Evolutionary conservation across 805 yeast genomes (phyloP).

Genomic region (Wickerhamia fluorescens): DNA sequence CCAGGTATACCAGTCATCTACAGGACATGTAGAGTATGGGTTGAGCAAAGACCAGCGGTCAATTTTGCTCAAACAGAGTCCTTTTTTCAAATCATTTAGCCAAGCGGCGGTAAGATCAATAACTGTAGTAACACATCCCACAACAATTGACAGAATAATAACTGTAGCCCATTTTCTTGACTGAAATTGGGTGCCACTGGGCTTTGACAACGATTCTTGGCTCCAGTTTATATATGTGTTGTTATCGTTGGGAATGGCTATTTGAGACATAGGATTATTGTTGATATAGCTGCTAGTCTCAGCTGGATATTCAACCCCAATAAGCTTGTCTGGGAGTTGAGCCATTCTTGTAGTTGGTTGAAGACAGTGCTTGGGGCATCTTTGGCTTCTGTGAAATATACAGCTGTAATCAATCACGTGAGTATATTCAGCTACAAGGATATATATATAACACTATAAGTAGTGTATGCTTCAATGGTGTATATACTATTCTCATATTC

Average conservation of each 20-base stretch:
- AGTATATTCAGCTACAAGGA: no score
- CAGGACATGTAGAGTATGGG: slow-evolving; percentile 39
- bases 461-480: no score
- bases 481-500: no score
- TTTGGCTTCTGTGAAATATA: no score
- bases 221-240: slow-evolving; percentile 48
- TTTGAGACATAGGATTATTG: no score
- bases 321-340: no score
- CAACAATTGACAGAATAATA: slow-evolving; percentile 35
- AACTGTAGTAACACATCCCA: slow-evolving; percentile 43
- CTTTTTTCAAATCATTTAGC: slow-evolving; percentile 47
- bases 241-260: slow-evolving; percentile 30
- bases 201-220: slow-evolving; percentile 28
- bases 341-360: no score
- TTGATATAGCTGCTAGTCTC: no score
- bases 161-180: slow-evolving; percentile 43
- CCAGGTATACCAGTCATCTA: slow-evolving; percentile 35
- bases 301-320: no score
- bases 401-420: no score
- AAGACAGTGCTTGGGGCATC: no score
- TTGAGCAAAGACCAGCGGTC: slow-evolving; percentile 35
- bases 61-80: slow-evolving; percentile 37
- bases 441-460: no score
- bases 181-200: slow-evolving; percentile 8
- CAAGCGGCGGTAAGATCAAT: slow-evolving; percentile 45